These are phyloP conservation scores for Malassezia psittaci DNA, from an alignment of 1,284 basidiomycete species.

Conservation along the genomic window DNA sequence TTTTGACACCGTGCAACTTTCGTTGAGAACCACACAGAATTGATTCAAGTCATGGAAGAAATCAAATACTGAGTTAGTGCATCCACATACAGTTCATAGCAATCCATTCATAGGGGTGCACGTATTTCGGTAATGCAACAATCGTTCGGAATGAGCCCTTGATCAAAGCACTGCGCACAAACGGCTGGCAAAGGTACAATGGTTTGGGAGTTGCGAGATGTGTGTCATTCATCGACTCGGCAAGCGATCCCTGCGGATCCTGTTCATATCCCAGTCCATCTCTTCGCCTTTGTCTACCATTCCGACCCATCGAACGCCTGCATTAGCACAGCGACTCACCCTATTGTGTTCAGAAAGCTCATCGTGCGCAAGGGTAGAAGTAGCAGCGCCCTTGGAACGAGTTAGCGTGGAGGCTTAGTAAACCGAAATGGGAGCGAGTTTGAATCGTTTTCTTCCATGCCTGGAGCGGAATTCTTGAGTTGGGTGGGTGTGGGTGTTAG, in stretches of 20 bases:
- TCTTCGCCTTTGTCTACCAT: constrained; percentile 29
- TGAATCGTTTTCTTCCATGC: constrained; percentile 2
- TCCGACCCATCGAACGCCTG: constrained; percentile 41
- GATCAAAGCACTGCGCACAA: constrained; percentile 90
- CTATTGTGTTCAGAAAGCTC: constrained; percentile 40
- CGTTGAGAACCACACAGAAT: constrained; percentile 89
- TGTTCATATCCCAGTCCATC: not conserved
- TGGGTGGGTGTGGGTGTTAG: not conserved
- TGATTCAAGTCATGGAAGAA: constrained; percentile 86
- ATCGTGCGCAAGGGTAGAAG: constrained; percentile 12
- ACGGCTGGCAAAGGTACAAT: constrained; percentile 51
- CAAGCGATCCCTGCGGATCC: not conserved
- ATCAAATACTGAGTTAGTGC: constrained; percentile 33
- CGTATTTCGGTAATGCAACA: constrained; percentile 82
- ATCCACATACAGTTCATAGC: constrained; percentile 73
- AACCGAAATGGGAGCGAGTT: not conserved
- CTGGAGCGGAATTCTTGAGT: not conserved
- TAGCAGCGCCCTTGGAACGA: not conserved
- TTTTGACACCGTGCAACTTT: constrained; percentile 79
- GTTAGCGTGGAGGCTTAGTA: not conserved
- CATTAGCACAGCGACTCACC: constrained; percentile 12
- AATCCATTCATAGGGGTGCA: constrained; percentile 68
- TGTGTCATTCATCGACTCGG: constrained; percentile 4
- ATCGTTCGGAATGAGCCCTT: constrained; percentile 99
- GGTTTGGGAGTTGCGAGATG: constrained; percentile 22